Conservation (phyloP, 2,329 filamentous ascomycete species). For the Aspergillus piperis region DNA sequence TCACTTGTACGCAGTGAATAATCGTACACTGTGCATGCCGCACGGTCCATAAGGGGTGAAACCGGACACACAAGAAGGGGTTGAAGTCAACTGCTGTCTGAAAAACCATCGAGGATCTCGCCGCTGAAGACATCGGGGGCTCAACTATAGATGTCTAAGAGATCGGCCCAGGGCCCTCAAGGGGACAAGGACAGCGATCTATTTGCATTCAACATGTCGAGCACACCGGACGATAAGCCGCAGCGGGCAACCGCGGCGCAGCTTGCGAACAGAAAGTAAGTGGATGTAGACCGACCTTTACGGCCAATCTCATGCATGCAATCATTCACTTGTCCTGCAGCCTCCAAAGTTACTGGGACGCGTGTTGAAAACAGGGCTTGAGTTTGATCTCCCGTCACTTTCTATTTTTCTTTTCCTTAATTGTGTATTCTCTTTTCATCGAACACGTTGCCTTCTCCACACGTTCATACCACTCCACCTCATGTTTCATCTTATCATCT, state of each 20-base stretch:
- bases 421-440: neutral
- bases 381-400: neutral
- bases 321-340: constrained; percentile 12
- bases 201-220: constrained; percentile 40
- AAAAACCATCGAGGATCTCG: constrained; percentile 18
- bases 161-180: constrained; percentile 39
- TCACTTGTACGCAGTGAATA: neutral
- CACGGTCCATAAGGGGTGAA: constrained; percentile 9
- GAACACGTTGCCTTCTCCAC: neutral
- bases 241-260: constrained; percentile 57
- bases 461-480: neutral
- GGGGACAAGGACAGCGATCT: constrained; percentile 34
- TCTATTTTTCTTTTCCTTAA: neutral
- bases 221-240: constrained; percentile 47
- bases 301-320: constrained; percentile 16
- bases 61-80: constrained; percentile 19
- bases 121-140: constrained; percentile 4
- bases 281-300: constrained; percentile 30
- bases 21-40: constrained; percentile 17
- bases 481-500: neutral
- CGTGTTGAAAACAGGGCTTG: neutral
- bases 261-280: constrained; percentile 58
- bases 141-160: constrained; percentile 43
- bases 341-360: constrained; percentile 6
- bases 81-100: constrained; percentile 14